Conservation (phyloP, 352 stramenopile species). For the Phytopythium chamaehyphon region DNA sequence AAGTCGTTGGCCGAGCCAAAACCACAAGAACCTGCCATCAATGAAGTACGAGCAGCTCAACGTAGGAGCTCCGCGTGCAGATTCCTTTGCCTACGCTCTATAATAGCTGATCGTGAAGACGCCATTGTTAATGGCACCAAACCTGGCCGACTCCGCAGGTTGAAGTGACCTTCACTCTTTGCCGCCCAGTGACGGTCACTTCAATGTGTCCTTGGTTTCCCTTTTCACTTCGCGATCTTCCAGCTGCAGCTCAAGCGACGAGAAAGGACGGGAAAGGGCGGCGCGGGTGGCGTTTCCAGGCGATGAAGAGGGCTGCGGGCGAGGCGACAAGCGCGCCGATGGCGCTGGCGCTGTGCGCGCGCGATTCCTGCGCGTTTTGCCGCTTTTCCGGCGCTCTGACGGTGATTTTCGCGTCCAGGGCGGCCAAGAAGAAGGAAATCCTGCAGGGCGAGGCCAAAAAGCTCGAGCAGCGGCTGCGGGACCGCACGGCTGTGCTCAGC, state of each 20-base stretch:
- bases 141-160: neutral
- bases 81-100: too few relatives aligned
- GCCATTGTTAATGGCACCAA: too few relatives aligned
- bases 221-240: neutral
- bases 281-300: too few relatives aligned
- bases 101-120: too few relatives aligned
- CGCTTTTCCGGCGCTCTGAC: neutral
- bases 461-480: slow-evolving; percentile 21
- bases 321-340: slow-evolving; percentile 15
- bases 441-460: slow-evolving; percentile 28
- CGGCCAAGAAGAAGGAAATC: slow-evolving; percentile 43
- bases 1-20: too few relatives aligned
- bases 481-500: slow-evolving; percentile 32
- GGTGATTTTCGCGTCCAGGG: slow-evolving; percentile 12
- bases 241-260: neutral
- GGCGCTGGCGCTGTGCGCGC: slow-evolving; percentile 28
- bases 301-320: neutral
- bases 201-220: neutral
- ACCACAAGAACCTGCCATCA: too few relatives aligned
- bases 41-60: too few relatives aligned
- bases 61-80: too few relatives aligned
- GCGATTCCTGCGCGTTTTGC: neutral
- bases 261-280: neutral
- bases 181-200: too few relatives aligned
- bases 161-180: slow-evolving; percentile 7